Base-by-base conservation (phyloP, 352 stramenopile genomes). In the Blastocystis sp. region DNA sequence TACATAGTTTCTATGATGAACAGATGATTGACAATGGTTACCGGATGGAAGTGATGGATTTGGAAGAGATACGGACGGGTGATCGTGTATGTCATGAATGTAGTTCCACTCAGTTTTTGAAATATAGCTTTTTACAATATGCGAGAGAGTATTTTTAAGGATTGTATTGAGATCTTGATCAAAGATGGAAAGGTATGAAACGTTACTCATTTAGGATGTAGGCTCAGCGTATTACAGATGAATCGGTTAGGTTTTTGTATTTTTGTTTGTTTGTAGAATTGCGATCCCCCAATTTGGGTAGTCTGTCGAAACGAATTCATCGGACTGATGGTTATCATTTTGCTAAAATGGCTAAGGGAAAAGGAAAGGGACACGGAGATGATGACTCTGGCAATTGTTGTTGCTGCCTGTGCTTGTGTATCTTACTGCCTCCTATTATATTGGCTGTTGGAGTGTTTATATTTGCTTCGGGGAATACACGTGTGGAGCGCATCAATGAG, bases 1-100 rank as follows among this genome's bases (percentile, higher is more conserved):
- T 70, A 3, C 40, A 22, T 44, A 0, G 6, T 4, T 22, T 40
- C 3, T 27, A 7, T 70, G 33, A 44, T 24, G 13, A 9, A 9
- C 40, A 70, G 60, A 81, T 81, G 44, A 81, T 81, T 62, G 15
- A 53, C 27, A 81, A 81, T 44, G 70, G 70, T 19, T 81, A 81
- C 54, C 44, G 70, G 48, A 81, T 81, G 70, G 70, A 81, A 62
- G 70, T 81, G 22, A 59, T 81, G 70, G 70, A 81, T 37, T 60
- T 60, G 42, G 70, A 81, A 35, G 70, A 81, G 17, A 81, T 81
- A 30, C 70, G 70, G 4, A 40, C 35, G 35, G 70, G 70, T 44
- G 70, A 81, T 22, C 70, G 70, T 33, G 33, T 81, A 24, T 81
- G 70, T 24, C 70, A 81, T 42, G 70, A 59, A 22, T 35, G 70